Evolutionary conservation across 176 grass and related monocot genomes (phyloP).

Genomic region (Alloteropsis semialata): DNA sequence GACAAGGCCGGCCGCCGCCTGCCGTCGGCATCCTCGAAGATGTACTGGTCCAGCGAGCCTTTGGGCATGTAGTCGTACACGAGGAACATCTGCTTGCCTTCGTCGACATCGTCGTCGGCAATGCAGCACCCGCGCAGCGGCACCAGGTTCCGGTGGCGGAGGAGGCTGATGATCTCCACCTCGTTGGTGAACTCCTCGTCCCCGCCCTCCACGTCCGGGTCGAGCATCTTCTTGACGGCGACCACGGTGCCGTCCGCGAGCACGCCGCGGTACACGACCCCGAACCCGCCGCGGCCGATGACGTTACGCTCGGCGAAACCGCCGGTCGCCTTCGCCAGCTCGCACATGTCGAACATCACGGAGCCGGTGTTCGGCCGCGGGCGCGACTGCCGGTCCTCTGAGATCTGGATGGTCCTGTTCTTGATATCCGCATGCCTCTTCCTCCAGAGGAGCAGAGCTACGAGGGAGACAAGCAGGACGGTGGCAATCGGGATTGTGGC

Average conservation of each 20-base stretch:
- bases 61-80: constrained; percentile 97
- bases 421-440: not conserved
- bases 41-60: constrained; percentile 66
- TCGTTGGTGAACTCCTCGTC: constrained; percentile 95
- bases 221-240: constrained; percentile 87
- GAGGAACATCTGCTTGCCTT: constrained; percentile 76
- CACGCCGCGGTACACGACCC: constrained; percentile 72
- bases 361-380: constrained; percentile 81
- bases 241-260: constrained; percentile 63
- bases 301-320: constrained; percentile 60
- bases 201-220: constrained; percentile 57
- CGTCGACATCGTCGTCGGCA: constrained; percentile 43
- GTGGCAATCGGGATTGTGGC: constrained; percentile 40
- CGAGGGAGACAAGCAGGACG: constrained; percentile 34
- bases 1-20: constrained; percentile 19
- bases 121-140: constrained; percentile 87
- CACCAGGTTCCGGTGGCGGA: constrained; percentile 87
- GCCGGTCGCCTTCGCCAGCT: constrained; percentile 69
- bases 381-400: constrained; percentile 32
- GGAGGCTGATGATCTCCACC: constrained; percentile 87
- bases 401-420: constrained; percentile 19
- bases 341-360: constrained; percentile 64
- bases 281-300: constrained; percentile 89
- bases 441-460: constrained; percentile 49
- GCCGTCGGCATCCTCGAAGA: constrained; percentile 40